Evolutionary conservation across 2,329 filamentous ascomycete genomes (phyloP), one percentile per base, ranked within the genome.

Genomic region (Microcera coccophila): DNA sequence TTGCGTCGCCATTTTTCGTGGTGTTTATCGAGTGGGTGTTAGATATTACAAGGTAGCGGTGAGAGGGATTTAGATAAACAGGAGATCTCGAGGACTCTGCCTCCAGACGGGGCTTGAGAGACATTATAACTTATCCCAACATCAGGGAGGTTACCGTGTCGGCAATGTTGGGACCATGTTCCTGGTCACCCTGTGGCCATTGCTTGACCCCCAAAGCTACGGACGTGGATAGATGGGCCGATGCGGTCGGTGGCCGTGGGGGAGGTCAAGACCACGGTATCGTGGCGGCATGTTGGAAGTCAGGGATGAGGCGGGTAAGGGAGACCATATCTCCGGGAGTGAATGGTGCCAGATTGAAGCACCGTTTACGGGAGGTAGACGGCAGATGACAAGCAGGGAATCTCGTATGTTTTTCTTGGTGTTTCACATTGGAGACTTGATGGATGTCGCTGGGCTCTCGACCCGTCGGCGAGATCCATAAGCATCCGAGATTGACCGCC

Each of bases 111-210:
- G 41, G 38, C 46, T 36, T 36, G 43, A 52, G 44, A 54, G 53
- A 45, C 36, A 47, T 39, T 49, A 51, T 48, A 41, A 49, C 33
- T 37, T 20, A 44, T 38, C 44, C 45, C 41, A 44, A 43, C 41
- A 38, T 39, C 19, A 55, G n/a, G n/a, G n/a, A n/a, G n/a, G n/a
- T n/a, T n/a, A n/a, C n/a, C n/a, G n/a, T n/a, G n/a, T n/a, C n/a
- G n/a, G 8, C 16, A n/a, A 20, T 5, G 16, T 19, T 49, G 46
- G 42, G 44, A 55, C 52, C 43, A 47, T 45, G 36, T 41, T 58
- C 46, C 53, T 58, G 49, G 52, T 43, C 55, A 54, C 53, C 53
- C 39, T 48, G 49, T 57, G 54, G 55, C 49, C 55, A 53, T 54
- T 53, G 55, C 55, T 45, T 36, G 14, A 34, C 39, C 26, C 42